Conservation (phyloP, 2,329 filamentous ascomycete species). For the Pseudocercospora fuligena region DNA sequence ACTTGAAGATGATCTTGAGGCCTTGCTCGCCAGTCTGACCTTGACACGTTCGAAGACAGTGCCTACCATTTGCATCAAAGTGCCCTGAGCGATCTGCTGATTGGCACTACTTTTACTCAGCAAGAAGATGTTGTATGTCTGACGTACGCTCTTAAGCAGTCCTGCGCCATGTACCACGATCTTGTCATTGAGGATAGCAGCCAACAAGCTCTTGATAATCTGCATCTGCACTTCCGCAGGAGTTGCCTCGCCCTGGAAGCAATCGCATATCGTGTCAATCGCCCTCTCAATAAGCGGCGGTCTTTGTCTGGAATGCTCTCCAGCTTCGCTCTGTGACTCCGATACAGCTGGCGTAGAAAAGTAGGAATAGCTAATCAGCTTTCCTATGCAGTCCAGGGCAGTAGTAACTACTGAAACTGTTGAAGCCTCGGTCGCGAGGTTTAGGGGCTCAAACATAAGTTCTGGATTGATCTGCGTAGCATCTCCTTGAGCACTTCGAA, state of each 20-base stretch:
- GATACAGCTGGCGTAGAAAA: conserved; percentile 71
- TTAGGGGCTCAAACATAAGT: conserved; percentile 86
- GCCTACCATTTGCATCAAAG: conserved; percentile 96
- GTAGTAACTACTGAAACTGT: conserved; percentile 86
- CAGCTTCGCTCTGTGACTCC: conserved; percentile 39
- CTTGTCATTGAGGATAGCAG: conserved; percentile 96
- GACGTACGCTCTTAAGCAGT: conserved; percentile 91
- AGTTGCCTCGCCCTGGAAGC: conserved; percentile 95
- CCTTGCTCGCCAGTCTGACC: conserved; percentile 82
- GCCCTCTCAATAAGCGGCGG: conserved; percentile 91
- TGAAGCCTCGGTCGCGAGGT: conserved; percentile 84
- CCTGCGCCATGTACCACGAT: conserved; percentile 97
- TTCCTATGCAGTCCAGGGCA: conserved; percentile 96
- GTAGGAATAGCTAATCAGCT: conserved; percentile 98
- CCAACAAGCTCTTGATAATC: conserved; percentile 95
- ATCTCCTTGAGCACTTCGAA: conserved; percentile 75
- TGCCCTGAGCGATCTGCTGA: conserved; percentile 96
- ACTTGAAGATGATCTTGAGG: conserved; percentile 64
- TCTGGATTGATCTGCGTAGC: conserved; percentile 84
- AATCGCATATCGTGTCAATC: conserved; percentile 99
- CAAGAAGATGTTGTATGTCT: conserved; percentile 99
- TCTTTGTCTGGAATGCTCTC: conserved; percentile 23
- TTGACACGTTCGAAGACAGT: conserved; percentile 97
- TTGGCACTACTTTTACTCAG: conserved; percentile 92
- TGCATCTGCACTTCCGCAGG: conserved; percentile 91